A percentile compares a stretch with the other conserved stretches of the same genome.
Evolutionary conservation across 129 eudicot genomes (phyloP).

Genomic region (Smallanthus sonchifolius): DNA sequence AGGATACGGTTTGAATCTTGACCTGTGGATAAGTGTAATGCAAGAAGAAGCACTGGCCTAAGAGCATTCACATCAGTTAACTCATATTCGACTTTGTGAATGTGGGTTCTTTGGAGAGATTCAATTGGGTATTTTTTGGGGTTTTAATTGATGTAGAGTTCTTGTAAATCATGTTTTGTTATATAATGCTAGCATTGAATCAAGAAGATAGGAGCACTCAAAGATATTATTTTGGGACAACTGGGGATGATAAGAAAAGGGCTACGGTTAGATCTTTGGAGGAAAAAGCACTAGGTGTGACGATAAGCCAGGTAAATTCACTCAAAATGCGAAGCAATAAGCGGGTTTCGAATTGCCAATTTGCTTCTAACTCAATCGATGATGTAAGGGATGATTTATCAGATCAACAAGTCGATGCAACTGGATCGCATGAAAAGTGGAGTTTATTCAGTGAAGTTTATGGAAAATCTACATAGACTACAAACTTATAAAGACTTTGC

Average conservation of each 20-base stretch:
- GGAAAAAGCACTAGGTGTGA: conserved; percentile 57
- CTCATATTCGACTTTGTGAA: conserved; percentile 34
- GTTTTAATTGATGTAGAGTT: conserved; percentile 30
- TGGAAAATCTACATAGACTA: no score
- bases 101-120: conserved; percentile 34
- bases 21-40: no score
- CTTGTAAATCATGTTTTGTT: conserved; percentile 4
- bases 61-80: no score
- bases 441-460: no score
- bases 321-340: conserved; percentile 42
- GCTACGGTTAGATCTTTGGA: conserved; percentile 58
- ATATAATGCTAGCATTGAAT: no score
- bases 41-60: no score
- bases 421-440: no score
- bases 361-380: conserved; percentile 58
- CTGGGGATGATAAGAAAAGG: conserved; percentile 67
- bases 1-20: no score
- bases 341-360: conserved; percentile 58
- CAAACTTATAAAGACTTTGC: no score
- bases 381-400: conserved; percentile 74
- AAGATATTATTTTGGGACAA: conserved; percentile 49
- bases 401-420: no score
- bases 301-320: conserved; percentile 41
- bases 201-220: no score
- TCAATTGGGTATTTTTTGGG: conserved; percentile 13